Evolutionary conservation across 2,329 filamentous ascomycete genomes (phyloP), one percentile per base, ranked within the genome.

Genomic region (Pleurostoma richardsiae): DNA sequence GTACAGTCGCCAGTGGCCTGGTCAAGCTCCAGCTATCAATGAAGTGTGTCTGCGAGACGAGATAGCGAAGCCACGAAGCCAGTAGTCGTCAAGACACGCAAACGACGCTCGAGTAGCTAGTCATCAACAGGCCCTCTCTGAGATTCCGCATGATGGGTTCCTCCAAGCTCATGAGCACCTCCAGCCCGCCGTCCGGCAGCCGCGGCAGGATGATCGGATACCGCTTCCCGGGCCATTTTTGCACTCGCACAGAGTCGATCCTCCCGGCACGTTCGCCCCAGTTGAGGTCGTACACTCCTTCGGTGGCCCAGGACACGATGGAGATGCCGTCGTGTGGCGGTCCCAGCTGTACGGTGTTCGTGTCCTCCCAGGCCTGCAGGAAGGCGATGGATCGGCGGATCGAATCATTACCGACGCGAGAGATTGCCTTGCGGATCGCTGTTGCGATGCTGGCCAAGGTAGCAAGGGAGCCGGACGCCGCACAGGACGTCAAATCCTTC

Each of bases 291-390:
- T 57, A 60, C 11, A 51, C 46, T 4, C 44, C 47, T 41, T 63
- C 49, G 29, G 59, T 56, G 1, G 61, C 61, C 60, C 61, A 63
- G 6, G 60, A 62, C n/a, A 63, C 59, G 10, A 62, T 53, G n/a
- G 57, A 59, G 5, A 59, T 52, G 6, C 50, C 52, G 33, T 52
- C 50, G 29, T 54, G 52, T 3, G 40, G 53, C 4, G 54, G 56
- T 4, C 54, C 57, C 11, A 56, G 43, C 5, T 44, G 49, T 31
- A 57, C 48, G 5, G 46, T 44, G 4, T 44, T 39, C 2, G 45
- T 28, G 5, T 48, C 46, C 2, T 49, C 6, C 6, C 51, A 51
- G 3, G 41, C 28, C 19, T 36, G 33, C 8, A 36, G 8, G 33
- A 8, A 36, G n/a, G 8, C 33, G 33, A 36, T 36, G 8, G n/a